These are phyloP conservation scores for Przewalskia tangutica DNA, from an alignment of 257 asterid genomes.

Conservation along the genomic window DNA sequence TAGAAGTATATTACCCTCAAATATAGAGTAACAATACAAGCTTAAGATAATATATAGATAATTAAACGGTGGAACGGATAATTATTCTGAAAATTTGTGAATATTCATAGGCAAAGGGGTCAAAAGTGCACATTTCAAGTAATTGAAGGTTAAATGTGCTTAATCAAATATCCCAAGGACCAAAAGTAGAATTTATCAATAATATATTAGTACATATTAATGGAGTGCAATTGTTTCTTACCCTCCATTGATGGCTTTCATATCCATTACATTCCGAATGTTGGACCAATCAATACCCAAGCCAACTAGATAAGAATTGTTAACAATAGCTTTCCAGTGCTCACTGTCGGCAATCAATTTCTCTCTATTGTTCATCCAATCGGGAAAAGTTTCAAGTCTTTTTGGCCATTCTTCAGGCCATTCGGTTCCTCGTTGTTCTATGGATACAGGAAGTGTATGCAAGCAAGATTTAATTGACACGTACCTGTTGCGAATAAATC, in stretches of 20 bases:
- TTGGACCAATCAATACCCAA: constrained; percentile 84
- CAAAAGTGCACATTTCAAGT: too few species aligned
- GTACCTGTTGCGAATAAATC: constrained; percentile 37
- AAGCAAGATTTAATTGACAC: constrained; percentile 55
- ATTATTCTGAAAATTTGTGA: too few species aligned
- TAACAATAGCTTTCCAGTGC: constrained; percentile 77
- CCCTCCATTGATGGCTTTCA: constrained; percentile 98
- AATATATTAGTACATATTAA: background rate
- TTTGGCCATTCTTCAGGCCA: constrained; percentile 98
- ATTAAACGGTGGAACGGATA: too few species aligned
- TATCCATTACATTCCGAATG: constrained; percentile 78
- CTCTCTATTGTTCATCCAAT: constrained; percentile 70
- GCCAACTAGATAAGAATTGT: constrained; percentile 69
- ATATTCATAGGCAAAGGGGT: too few species aligned
- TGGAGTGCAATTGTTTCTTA: constrained; percentile 6
- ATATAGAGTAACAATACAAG: too few species aligned
- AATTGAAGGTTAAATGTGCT: too few species aligned
- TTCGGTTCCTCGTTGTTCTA: constrained; percentile 89
- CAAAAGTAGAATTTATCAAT: too few species aligned
- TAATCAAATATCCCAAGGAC: too few species aligned
- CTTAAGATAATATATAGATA: too few species aligned
- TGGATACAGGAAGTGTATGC: constrained; percentile 60
- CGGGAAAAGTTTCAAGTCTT: constrained; percentile 78
- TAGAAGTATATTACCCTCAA: too few species aligned
- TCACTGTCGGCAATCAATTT: constrained; percentile 55